Base-by-base conservation (phyloP, 768 basidiomycete species). In the Collybia mongolica region DNA sequence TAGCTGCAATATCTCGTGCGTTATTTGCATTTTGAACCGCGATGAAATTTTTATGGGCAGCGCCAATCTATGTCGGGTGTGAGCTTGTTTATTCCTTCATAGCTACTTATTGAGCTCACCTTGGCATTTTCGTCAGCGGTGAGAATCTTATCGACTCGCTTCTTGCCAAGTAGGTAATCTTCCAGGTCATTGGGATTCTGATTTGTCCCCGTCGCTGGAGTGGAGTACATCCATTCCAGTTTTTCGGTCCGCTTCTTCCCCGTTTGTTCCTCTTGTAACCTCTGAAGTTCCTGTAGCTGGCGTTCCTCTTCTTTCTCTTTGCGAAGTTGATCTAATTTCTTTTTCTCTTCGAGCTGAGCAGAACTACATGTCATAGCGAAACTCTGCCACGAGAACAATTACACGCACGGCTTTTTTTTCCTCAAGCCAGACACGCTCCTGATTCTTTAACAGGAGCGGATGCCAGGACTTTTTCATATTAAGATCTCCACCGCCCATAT, bases 381-480 rank as follows among this genome's bases (percentile, higher is more conserved):
- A 6, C 6, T 38, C 50, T 39, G 48, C 15, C 22, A 32, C 15
- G 28, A 17, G 36, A 46, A 46, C 18, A 20, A 19, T 20, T 35
- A 44, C 14, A 78, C 90, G 61, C 65, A 92, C 93, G 47, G 94
- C 93, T 65, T 91, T 88, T 82, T 96, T 94, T 71, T 99, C 97
- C 70, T 96, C 90, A 49, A 98, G 80, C 96, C 97, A 98, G 62
- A 98, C 97, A 82, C 90, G 84, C 84, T 96, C 93, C 86, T 98
- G 96, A 73, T 96, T 96, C 67, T 93, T 93, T 70, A 97, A 71
- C 71, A 96, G 90, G 79, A 94, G 86, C 81, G 95, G 95, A 68
- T 98, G 95, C 95, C 95, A 98, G 56, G 92, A 94, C 81, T 97
- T 96, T 73, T 91, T 97, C 95, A 98, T 98, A 65, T 98, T 98